Percentiles rank a stretch among this genome's conserved stretches.
These are phyloP conservation scores for Dothistroma septosporum DNA, from an alignment of 2,329 filamentous ascomycete genomes.

Conservation along the genomic window DNA sequence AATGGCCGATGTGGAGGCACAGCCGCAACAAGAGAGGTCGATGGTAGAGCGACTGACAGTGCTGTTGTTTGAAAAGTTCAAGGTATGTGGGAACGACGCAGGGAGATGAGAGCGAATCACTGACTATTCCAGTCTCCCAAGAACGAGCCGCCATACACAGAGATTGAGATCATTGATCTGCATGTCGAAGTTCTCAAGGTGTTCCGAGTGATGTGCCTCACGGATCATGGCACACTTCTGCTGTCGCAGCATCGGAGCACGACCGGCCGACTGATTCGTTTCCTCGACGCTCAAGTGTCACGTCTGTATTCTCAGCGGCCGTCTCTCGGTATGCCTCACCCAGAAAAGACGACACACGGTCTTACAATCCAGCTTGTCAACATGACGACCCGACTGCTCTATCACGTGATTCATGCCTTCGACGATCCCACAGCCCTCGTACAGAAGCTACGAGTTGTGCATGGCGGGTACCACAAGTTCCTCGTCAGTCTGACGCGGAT, in stretches of 20 bases:
- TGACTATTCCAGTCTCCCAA: conserved; percentile 24
- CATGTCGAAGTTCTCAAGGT: conserved; percentile 45
- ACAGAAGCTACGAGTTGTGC: conserved; percentile 64
- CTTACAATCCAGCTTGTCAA: conserved; percentile 53
- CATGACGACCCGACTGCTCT: conserved; percentile 56
- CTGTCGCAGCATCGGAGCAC: conserved; percentile 65
- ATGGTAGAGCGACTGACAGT: conserved; percentile 62
- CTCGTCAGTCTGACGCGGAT: conserved; percentile 74
- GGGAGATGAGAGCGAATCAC: neutral
- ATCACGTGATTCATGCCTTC: conserved; percentile 54
- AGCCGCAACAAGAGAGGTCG: conserved; percentile 37
- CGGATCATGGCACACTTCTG: conserved; percentile 59
- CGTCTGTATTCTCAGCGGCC: conserved; percentile 48
- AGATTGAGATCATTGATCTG: conserved; percentile 43
- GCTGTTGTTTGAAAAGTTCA: conserved; percentile 56
- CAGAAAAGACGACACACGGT: conserved; percentile 32
- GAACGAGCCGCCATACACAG: conserved; percentile 41
- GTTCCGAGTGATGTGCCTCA: conserved; percentile 56
- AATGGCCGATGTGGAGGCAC: conserved; percentile 42
- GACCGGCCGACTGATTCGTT: conserved; percentile 69
- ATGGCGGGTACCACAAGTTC: conserved; percentile 76
- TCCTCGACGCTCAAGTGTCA: conserved; percentile 69
- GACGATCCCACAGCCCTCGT: conserved; percentile 62
- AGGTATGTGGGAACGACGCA: conserved; percentile 9
- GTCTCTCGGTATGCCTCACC: conserved; percentile 12